phyloP scores from a whole-genome alignment of 2,329 filamentous ascomycete species.

The Colletotrichum musae region DNA sequence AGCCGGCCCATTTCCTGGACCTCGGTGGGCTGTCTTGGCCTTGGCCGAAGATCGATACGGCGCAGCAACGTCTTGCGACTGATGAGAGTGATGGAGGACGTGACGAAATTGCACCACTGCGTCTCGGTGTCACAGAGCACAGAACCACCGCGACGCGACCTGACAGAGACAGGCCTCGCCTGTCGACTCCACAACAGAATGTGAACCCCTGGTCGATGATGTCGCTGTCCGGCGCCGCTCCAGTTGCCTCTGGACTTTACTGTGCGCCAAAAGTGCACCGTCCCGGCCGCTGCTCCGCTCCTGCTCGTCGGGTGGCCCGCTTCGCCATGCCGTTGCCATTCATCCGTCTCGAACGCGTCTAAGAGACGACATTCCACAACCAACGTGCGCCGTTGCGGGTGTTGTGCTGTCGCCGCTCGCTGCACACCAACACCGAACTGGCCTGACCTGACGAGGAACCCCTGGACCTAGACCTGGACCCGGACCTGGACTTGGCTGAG shows the following conservation, averaged over 20 bases:
- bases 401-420: no score
- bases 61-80: slow-evolving; percentile 3
- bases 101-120: slow-evolving; percentile 19
- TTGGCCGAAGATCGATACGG: slow-evolving; percentile 26
- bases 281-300: background rate
- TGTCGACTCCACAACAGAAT: slow-evolving; percentile 33
- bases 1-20: slow-evolving; percentile 26
- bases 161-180: slow-evolving; percentile 20
- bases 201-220: slow-evolving; percentile 37
- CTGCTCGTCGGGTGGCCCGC: background rate
- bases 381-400: background rate
- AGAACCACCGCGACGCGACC: slow-evolving; percentile 2
- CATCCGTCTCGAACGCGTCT: background rate
- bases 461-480: slow-evolving; percentile 12
- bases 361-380: background rate
- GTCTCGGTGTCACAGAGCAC: slow-evolving; percentile 16
- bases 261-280: background rate
- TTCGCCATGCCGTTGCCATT: background rate
- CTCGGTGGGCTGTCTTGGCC: slow-evolving; percentile 30
- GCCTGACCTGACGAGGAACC: slow-evolving; percentile 1
- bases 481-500: slow-evolving; percentile 17
- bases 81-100: slow-evolving; percentile 7
- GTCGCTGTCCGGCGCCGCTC: slow-evolving; percentile 12
- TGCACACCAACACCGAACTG: background rate
- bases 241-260: slow-evolving; percentile 12